Evolutionary conservation across 2,329 filamentous ascomycete species (phyloP), one percentile per base, ranked within the genome.

Genomic region (Fusarium nodosum): DNA sequence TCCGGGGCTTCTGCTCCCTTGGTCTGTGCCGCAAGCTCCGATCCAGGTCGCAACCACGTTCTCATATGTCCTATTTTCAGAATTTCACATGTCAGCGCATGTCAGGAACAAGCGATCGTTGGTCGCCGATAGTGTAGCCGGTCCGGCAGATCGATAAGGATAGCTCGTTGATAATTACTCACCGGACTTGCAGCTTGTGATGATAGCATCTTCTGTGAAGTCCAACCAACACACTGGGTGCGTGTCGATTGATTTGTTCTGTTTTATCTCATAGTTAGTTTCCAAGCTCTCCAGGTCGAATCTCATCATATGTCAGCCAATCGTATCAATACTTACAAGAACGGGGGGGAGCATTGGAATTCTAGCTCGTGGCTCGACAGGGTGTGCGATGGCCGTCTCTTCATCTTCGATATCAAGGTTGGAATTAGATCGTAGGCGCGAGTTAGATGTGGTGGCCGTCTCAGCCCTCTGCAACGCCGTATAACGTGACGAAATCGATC

Each of bases 151-250:
- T 54, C 54, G 33, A 60, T 52, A 52, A 47, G 45, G 20, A 36
- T 56, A 26, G 15, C 12, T 51, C 33, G n/a, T 38, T 47, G 24
- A 15, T 22, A 39, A n/a, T 47, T 54, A 84, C 90, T 79, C 83
- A 97, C 95, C 95, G 81, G 90, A 92, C 77, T 93, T 92, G 81
- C 94, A 97, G 71, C 93, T 93, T 36, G 94, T 97, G 76, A 98
- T 90, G 71, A 99, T 97, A 68, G 91, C 91, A 74, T 97, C 91
- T 77, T 97, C 91, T 56, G 95, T 94, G 75, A 99, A 99, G n/a
- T 90, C 92, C 39, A 99, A 81, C 91, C 94, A 97, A 78, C 89
- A 93, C 46, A 97, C 84, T 55, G 94, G 94, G 79, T 98, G 93
- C 64, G 90, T 88, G 78, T 97, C 94, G 36, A 97, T 89, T 15